These are phyloP conservation scores for Moricandia arvensis DNA, from an alignment of 345 rosid genomes.

Conservation along the genomic window DNA sequence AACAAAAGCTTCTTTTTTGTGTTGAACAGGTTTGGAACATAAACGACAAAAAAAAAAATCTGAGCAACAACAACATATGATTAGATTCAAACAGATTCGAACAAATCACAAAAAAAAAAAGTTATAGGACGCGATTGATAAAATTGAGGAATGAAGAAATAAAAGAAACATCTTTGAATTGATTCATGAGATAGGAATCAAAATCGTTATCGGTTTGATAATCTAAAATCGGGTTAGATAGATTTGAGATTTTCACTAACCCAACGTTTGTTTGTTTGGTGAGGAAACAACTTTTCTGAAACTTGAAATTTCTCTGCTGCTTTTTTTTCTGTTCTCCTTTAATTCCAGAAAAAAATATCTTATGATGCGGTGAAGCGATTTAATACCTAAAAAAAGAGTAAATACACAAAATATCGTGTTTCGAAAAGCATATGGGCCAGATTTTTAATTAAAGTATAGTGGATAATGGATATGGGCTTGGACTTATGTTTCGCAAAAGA, in stretches of 20 bases:
- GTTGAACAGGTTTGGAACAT: not conserved
- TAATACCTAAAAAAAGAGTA: slow-evolving; percentile 19
- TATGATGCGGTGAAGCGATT: slow-evolving; percentile 27
- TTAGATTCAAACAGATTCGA: not conserved
- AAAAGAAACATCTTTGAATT: not conserved
- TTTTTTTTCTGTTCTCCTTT: not conserved
- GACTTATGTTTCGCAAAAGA: not conserved
- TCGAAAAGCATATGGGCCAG: slow-evolving; percentile 9
- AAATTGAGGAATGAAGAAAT: not conserved
- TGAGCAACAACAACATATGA: not conserved
- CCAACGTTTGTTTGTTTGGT: slow-evolving; percentile 23
- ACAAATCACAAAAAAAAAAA: too few relatives aligned
- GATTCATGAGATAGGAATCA: not conserved
- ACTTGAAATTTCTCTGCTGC: slow-evolving; percentile 23
- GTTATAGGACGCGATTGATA: not conserved
- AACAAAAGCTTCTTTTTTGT: not conserved
- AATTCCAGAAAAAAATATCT: slow-evolving; percentile 3
- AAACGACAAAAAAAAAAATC: not conserved
- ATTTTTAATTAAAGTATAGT: not conserved
- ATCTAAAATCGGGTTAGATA: not conserved
- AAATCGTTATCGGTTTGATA: not conserved
- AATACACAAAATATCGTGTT: slow-evolving; percentile 14
- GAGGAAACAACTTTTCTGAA: slow-evolving; percentile 13
- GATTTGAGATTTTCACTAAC: slow-evolving; percentile 36
- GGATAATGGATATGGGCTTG: slow-evolving; percentile 7